Evolutionary conservation across 352 stramenopile species (phyloP), one percentile per base, ranked within the genome.

Genomic region (Pythium sp.): DNA sequence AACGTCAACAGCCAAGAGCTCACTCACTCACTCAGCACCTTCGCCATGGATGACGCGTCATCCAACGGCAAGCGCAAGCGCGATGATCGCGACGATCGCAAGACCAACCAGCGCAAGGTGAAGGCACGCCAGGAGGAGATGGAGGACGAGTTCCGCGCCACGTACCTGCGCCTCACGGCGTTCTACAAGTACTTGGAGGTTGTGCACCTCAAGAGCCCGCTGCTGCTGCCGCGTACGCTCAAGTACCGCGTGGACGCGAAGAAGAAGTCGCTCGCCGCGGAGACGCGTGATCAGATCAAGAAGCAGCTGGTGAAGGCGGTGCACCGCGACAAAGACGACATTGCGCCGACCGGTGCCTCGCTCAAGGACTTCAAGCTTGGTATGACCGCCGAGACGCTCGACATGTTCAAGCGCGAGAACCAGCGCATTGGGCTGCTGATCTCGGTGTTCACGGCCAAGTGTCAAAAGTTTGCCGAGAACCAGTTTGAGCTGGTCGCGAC

Each of bases 181-280:
- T 77, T 95, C 34, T 95, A 95, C 74, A 95, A 95, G 73, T 72
- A 88, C 66, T 73, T 95, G 38, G 87, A 95, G 67, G 67, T 92
- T 24, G 64, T 87, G 69, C 86, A 95, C 61, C 70, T 93, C 47
- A 70, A 82, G 62, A 84, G 76, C 26, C 87, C 87, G 47, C 75
- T 94, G 28, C 86, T 95, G 76, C 73, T 95, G 60, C 82, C 87
- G 58, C 82, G 87, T 47, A 85, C 87, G 68, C 78, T 95, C 34
- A 89, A 81, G 64, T 95, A 94, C 76, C 87, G 87, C 15, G 62
- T 87, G 41, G 73, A 82, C 51, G 41, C 64, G 12, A 64, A 64
- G 32, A 63, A 57, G 49, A 59, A 69, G 47, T 66, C 69, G 6
- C 34, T 58, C 14, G 54, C 36, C 15, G 24, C 63, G 11, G n/a